Percentiles rank a stretch among this genome's conserved stretches.
phyloP scores from a whole-genome alignment of 2,329 filamentous ascomycete species.

The Aureobasidium sp. region DNA sequence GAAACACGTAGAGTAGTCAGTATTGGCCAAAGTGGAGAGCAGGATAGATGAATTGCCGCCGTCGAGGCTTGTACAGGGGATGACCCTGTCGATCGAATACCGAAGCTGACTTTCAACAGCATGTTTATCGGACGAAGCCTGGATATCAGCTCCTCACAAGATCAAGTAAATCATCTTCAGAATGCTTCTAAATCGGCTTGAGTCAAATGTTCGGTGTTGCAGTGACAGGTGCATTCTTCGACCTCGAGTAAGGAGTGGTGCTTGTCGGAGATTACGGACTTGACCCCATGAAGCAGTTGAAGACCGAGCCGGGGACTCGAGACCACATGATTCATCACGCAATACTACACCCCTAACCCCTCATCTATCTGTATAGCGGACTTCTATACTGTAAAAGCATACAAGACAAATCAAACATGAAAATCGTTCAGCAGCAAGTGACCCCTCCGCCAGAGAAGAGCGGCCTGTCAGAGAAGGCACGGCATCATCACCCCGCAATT shows the following conservation, averaged over 20 bases:
- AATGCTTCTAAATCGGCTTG: no score
- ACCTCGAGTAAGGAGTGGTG: no score
- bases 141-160: no score
- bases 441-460: constrained; percentile 6
- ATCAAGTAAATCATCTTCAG: no score
- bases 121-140: no score
- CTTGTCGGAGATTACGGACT: not conserved
- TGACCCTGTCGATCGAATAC: not conserved
- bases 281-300: not conserved
- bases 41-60: not conserved
- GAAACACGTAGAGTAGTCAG: no score
- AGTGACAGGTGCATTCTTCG: no score
- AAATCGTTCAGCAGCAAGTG: not conserved
- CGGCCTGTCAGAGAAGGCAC: not conserved
- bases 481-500: not conserved
- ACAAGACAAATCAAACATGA: not conserved
- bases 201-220: no score
- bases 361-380: not conserved
- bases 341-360: not conserved
- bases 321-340: constrained; percentile 8
- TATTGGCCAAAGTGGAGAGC: no score
- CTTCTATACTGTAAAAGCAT: not conserved
- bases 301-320: not conserved
- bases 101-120: no score
- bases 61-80: not conserved